Conservation (phyloP, 345 rosid genomes). For the Rhizophora apiculata region DNA sequence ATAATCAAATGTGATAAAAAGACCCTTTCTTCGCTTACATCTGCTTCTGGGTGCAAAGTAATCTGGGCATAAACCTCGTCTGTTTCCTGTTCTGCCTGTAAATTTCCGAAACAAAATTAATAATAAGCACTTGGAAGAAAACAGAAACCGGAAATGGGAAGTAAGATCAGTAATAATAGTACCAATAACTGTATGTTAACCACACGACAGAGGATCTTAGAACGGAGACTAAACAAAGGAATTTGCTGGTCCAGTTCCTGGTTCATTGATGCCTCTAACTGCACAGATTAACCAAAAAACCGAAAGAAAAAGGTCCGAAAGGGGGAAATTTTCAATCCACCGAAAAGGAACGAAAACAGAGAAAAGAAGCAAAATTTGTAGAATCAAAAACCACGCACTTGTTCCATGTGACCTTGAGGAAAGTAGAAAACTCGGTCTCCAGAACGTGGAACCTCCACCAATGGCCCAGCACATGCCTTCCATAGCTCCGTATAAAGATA, state of each 20-base stretch:
- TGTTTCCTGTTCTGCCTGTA: slow-evolving; percentile 90
- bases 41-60: slow-evolving; percentile 60
- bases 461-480: slow-evolving; percentile 86
- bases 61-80: slow-evolving; percentile 97
- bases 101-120: slow-evolving; percentile 13
- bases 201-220: slow-evolving; percentile 83
- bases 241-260: slow-evolving; percentile 66
- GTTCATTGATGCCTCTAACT: slow-evolving; percentile 90
- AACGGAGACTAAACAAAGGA: slow-evolving; percentile 61
- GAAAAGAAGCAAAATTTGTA: slow-evolving; percentile 10
- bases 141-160: neutral
- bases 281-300: slow-evolving; percentile 19
- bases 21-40: slow-evolving; percentile 35
- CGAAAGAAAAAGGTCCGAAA: neutral
- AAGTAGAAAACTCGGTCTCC: slow-evolving; percentile 70
- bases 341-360: slow-evolving; percentile 14
- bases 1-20: neutral
- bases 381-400: slow-evolving; percentile 32
- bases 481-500: slow-evolving; percentile 67
- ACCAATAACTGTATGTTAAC: slow-evolving; percentile 73
- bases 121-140: neutral
- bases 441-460: slow-evolving; percentile 64
- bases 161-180: slow-evolving; percentile 9
- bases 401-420: slow-evolving; percentile 98
- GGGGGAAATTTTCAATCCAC: neutral